phyloP scores from a whole-genome alignment of 345 rosid genomes.

The Jatropha curcas region DNA sequence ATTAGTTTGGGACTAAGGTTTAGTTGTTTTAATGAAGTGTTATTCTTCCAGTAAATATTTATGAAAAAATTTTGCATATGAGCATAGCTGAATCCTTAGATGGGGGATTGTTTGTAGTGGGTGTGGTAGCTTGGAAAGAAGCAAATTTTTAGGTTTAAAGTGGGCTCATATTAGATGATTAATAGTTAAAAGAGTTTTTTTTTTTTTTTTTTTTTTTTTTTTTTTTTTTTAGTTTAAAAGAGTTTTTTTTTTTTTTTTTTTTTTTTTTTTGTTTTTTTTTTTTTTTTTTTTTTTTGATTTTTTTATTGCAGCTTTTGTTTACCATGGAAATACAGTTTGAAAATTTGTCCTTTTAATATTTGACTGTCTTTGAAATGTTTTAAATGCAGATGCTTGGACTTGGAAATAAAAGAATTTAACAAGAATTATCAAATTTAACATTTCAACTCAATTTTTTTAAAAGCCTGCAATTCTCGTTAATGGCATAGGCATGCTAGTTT shows the following conservation, averaged over 20 bases:
- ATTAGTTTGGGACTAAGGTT: no score
- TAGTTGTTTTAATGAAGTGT: no score
- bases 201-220: no score
- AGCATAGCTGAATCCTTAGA: background rate
- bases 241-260: no score
- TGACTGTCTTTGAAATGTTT: background rate
- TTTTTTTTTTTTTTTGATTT: no score
- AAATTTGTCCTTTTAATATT: background rate
- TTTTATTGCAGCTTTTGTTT: no score
- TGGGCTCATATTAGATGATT: background rate
- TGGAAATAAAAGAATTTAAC: background rate
- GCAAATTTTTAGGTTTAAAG: background rate
- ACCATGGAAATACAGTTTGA: background rate
- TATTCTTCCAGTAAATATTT: background rate
- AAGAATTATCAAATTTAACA: background rate
- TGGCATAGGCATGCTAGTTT: background rate
- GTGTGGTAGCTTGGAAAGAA: background rate
- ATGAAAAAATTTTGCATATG: background rate
- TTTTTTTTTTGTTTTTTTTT: no score
- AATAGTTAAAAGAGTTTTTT: background rate
- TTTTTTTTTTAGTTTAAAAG: no score
- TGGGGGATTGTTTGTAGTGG: background rate
- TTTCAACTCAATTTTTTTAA: background rate
- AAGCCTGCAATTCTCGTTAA: background rate
- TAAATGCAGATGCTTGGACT: background rate